Evolutionary conservation across 177 flowering plant species (phyloP), one percentile per base, ranked within the genome.

Genomic region (Vitis hybrid): DNA sequence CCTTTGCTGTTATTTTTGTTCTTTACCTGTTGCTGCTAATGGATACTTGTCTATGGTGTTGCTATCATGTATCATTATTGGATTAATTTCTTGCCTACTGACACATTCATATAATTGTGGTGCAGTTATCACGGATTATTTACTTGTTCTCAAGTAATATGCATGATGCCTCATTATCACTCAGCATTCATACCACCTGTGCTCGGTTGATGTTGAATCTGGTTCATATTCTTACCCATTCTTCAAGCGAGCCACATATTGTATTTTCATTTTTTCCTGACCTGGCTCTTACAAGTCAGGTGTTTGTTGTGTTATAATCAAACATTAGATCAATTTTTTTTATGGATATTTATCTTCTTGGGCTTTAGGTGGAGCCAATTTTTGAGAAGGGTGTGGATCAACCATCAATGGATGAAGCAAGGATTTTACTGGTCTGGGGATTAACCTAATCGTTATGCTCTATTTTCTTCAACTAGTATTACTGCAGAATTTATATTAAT

Each of bases 161-260:
- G 99, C 99, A 94, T 76, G 99, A 96, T 76, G 90, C 99, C 18
- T 89, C 99, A 26, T 79, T 96, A 75, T 85, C 97, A 3, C 88
- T 94, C 66, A 88, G 92, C 79, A 90, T 96, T 70, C 99, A 96
- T 68, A 96, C 99, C 8, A 96, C 98, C 33, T 94, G 99, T 85
- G 98, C 99, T 70, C 97, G 99, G 31, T 74, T 96, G 70, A 96
- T 96, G 99, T 81, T 96, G 78, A 96, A 96, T 84, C 88, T 96
- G 98, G 99, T 93, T 63, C 10, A 65, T 58, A 63, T 59, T 45
- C 60, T 39, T 58, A 51, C 69, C 80, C 66, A 66, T 14, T 62
- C 33, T 39, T 39, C 45, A 39, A 39, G 45, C 45, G 45, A 39
- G 8, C 61, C 39, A 58, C 2, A 5, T 21, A 51, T 15, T 7